Evolutionary conservation across 306 rosid genomes (phyloP), one percentile per base, ranked within the genome.

Genomic region (Canavalia ensiformis): DNA sequence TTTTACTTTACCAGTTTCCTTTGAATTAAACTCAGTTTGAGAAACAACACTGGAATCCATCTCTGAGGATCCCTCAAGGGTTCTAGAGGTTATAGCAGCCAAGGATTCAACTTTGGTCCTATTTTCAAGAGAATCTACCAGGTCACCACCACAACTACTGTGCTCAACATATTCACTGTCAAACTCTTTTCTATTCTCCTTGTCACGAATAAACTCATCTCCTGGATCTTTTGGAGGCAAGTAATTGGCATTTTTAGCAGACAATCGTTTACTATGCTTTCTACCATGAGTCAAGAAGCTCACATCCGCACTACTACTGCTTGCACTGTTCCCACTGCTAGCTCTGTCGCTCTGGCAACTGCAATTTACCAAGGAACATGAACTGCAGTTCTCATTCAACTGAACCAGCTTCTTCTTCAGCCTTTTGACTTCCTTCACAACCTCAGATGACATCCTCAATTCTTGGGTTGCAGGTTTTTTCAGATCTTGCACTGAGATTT

Each of bases 331-430:
- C 66, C 99, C 99, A 87, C 99, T 95, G 86, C 90, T 95, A 76
- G 93, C 99, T 87, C 99, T 89, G 86, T 95, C 99, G 67, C 97
- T 86, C 86, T 90, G 95, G 89, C 99, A 95, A 83, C 99, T 95
- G 88, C 99, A 95, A 82, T 95, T 95, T 84, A 90, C 94, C 84
- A 95, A 79, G 81, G 95, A 95, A 86, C 99, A 91, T 63, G 92
- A 88, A 77, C 89, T 90, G 81, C 99, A 95, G 80, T 88, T 90
- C 79, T 91, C 89, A 58, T 86, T 86, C 76, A 84, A 57, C 84
- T 91, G 89, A 63, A 89, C 95, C 73, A 95, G 87, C 84, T 90
- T 91, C 85, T 87, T 92, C 88, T 93, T 95, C 82, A 95, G 93
- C 89, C 98, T 90, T 86, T 91, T 95, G 69, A 95, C 98, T 92